Conservation (phyloP, 768 basidiomycete genomes). For the Boletus sp. region DNA sequence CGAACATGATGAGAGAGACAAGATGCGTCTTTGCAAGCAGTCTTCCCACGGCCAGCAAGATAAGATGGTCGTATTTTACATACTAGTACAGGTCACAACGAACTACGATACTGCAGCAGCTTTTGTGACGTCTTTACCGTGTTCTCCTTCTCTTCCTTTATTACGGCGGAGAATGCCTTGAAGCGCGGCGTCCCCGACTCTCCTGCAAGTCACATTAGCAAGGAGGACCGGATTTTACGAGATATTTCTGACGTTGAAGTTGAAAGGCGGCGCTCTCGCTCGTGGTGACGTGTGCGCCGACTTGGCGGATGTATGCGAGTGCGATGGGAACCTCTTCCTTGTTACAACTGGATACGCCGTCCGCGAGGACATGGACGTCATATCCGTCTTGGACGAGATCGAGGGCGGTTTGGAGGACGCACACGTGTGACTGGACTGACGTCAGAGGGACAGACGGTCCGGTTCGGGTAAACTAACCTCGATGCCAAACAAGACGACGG, state of each 20-base stretch:
- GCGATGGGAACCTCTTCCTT: constrained; percentile 77
- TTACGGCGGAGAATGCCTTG: constrained; percentile 64
- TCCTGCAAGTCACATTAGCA: constrained; percentile 34
- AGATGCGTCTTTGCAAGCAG: neutral
- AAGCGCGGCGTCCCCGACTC: constrained; percentile 66
- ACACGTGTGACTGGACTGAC: constrained; percentile 74
- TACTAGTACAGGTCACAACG: constrained; percentile 8
- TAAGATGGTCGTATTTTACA: too few relatives aligned
- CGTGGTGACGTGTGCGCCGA: constrained; percentile 76
- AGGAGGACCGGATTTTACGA: constrained; percentile 5
- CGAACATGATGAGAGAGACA: constrained; percentile 23
- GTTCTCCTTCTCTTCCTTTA: constrained; percentile 75
- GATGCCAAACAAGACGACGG: constrained; percentile 81
- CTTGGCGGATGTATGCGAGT: constrained; percentile 61
- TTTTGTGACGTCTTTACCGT: constrained; percentile 44
- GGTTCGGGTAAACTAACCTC: constrained; percentile 52
- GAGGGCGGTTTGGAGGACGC: constrained; percentile 80
- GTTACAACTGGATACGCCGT: constrained; percentile 83
- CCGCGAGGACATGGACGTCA: constrained; percentile 71
- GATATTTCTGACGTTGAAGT: constrained; percentile 52
- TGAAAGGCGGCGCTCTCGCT: constrained; percentile 83
- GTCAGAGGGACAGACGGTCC: neutral
- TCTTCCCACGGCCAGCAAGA: constrained; percentile 22
- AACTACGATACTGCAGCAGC: constrained; percentile 31
- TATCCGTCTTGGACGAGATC: constrained; percentile 54